Conservation (phyloP, 2,329 filamentous ascomycete species). For the Pseudogymnoascus sp. region DNA sequence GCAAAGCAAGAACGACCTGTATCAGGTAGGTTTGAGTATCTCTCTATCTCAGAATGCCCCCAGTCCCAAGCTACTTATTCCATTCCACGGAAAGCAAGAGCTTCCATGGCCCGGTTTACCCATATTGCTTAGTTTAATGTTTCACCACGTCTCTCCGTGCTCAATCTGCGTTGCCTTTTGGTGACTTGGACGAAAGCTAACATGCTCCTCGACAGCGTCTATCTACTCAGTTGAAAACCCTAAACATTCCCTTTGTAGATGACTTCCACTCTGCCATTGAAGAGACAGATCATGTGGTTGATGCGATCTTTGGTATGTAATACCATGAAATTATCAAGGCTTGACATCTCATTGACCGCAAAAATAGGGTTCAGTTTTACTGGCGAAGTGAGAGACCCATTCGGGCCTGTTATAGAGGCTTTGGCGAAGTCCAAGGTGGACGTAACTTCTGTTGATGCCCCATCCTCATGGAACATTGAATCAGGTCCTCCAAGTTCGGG, state of each 20-base stretch:
- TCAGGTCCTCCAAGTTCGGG: constrained; percentile 71
- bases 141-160: not conserved
- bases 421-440: constrained; percentile 67
- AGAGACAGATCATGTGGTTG: constrained; percentile 72
- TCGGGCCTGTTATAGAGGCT: constrained; percentile 70
- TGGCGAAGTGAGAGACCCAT: constrained; percentile 87
- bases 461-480: constrained; percentile 92
- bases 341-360: constrained; percentile 2
- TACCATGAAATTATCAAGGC: constrained; percentile 14
- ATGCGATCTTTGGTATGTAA: constrained; percentile 77
- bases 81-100: not conserved
- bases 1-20: constrained; percentile 81
- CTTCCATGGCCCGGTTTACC: not conserved
- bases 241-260: constrained; percentile 74
- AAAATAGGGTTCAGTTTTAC: constrained; percentile 76
- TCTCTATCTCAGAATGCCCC: not conserved
- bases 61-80: not conserved
- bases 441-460: constrained; percentile 84
- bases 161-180: not conserved
- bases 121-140: constrained; percentile 10
- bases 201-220: constrained; percentile 54
- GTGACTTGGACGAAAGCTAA: constrained; percentile 11
- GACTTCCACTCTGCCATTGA: constrained; percentile 65
- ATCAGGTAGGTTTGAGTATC: constrained; percentile 50
- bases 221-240: constrained; percentile 73